These are phyloP conservation scores for Primulina tabacum DNA, from an alignment of 257 asterid species.

Conservation along the genomic window DNA sequence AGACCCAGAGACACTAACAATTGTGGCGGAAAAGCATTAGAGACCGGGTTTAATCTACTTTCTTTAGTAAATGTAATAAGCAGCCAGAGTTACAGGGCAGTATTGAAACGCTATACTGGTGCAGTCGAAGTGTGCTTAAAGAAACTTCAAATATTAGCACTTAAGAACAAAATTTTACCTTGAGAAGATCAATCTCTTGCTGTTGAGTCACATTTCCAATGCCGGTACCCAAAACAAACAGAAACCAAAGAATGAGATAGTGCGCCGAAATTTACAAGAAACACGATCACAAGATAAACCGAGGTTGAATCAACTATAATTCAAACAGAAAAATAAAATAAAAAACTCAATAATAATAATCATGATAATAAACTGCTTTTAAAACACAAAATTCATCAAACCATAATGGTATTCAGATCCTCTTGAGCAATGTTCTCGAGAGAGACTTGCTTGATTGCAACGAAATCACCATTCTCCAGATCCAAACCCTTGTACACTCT, in stretches of 20 bases:
- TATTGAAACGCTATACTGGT: background rate
- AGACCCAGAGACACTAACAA: background rate
- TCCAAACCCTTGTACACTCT: conserved; percentile 98
- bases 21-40: conserved; percentile 15
- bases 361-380: background rate
- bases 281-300: background rate
- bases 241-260: conserved; percentile 14
- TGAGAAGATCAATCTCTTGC: conserved; percentile 98
- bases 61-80: conserved; percentile 1
- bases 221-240: conserved; percentile 1
- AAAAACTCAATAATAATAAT: background rate
- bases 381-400: conserved; percentile 24
- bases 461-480: conserved; percentile 96
- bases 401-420: conserved; percentile 87
- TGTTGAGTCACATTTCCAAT: conserved; percentile 36
- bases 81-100: background rate
- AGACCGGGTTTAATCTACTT: conserved; percentile 1
- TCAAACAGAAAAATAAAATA: background rate
- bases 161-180: conserved; percentile 49
- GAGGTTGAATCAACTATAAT: background rate
- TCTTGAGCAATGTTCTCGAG: conserved; percentile 90
- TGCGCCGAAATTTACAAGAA: conserved; percentile 23
- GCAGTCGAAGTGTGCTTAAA: background rate
- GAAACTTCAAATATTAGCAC: conserved; percentile 10
- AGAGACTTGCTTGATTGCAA: conserved; percentile 96